Percentiles rank a stretch among this genome's conserved stretches.
Evolutionary conservation across 2,329 filamentous ascomycete genomes (phyloP).

Genomic region (Fusarium incarnatum): DNA sequence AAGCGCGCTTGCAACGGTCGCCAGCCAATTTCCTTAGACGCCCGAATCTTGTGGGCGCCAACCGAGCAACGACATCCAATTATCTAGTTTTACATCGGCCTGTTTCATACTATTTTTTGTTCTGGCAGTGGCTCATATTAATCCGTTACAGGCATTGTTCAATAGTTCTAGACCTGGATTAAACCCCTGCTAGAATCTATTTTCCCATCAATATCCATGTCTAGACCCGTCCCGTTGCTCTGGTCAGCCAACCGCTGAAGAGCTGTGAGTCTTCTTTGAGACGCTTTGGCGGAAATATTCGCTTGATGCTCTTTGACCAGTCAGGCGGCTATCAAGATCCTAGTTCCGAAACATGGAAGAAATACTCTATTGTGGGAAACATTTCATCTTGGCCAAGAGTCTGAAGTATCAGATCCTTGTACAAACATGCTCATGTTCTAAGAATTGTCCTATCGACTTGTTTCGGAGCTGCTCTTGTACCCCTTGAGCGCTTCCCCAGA

Average conservation of each 20-base stretch:
- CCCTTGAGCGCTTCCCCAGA: slow-evolving; percentile 39
- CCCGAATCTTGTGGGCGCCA: slow-evolving; percentile 31
- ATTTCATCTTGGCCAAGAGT: not conserved
- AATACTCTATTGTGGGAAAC: slow-evolving; percentile 8
- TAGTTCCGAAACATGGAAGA: slow-evolving; percentile 32
- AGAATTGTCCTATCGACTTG: slow-evolving; percentile 9
- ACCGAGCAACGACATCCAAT: slow-evolving; percentile 38
- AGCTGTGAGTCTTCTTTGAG: slow-evolving; percentile 23
- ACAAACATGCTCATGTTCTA: slow-evolving; percentile 6
- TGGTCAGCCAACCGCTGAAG: slow-evolving; percentile 23
- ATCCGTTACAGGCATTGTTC: slow-evolving; percentile 8
- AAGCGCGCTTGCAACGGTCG: slow-evolving; percentile 40
- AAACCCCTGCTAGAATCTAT: slow-evolving; percentile 17
- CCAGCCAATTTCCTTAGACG: slow-evolving; percentile 42
- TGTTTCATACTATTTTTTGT: slow-evolving; percentile 23
- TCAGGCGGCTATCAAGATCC: slow-evolving; percentile 41
- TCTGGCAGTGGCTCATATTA: slow-evolving; percentile 8
- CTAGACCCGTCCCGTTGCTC: slow-evolving; percentile 8
- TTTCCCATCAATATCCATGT: not conserved
- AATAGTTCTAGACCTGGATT: slow-evolving; percentile 9
- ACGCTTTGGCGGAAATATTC: slow-evolving; percentile 9
- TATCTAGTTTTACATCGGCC: slow-evolving; percentile 3
- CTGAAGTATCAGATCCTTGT: slow-evolving; percentile 9
- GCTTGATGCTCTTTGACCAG: slow-evolving; percentile 21
- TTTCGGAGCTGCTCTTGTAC: slow-evolving; percentile 7